Conservation (phyloP, 495 filamentous ascomycete species). For the Trypethelium eluteriae region DNA sequence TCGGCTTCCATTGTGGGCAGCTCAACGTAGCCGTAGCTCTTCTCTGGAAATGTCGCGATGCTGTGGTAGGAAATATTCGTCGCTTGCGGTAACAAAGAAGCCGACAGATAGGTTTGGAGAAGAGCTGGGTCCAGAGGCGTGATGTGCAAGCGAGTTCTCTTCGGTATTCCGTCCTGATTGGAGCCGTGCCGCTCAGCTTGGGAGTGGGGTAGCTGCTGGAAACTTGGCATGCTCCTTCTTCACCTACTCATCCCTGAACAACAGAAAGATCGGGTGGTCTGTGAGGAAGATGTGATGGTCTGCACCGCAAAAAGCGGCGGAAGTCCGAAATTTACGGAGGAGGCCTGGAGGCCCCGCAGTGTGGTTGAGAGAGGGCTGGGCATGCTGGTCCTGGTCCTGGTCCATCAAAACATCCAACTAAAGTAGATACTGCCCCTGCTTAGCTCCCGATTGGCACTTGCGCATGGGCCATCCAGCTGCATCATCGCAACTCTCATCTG, state of each 20-base stretch:
- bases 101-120: slow-evolving; percentile 58
- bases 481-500: not conserved
- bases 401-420: not conserved
- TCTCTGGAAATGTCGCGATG: slow-evolving; percentile 80
- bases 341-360: not conserved
- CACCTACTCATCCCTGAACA: not conserved
- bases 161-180: not conserved
- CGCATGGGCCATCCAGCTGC: not conserved
- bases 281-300: not conserved
- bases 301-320: not conserved
- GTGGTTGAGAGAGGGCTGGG: not conserved
- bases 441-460: not conserved
- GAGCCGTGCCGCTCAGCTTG: not conserved
- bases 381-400: not conserved
- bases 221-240: slow-evolving; percentile 4
- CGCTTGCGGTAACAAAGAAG: slow-evolving; percentile 57
- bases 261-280: not conserved
- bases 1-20: slow-evolving; percentile 73
- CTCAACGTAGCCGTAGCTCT: slow-evolving; percentile 80
- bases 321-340: not conserved
- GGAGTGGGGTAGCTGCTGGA: not conserved
- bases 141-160: slow-evolving; percentile 66
- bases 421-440: not conserved
- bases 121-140: slow-evolving; percentile 71
- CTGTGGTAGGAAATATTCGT: slow-evolving; percentile 76